These are phyloP conservation scores for Podaxis sp. DNA, from an alignment of 768 basidiomycete species.

Conservation along the genomic window DNA sequence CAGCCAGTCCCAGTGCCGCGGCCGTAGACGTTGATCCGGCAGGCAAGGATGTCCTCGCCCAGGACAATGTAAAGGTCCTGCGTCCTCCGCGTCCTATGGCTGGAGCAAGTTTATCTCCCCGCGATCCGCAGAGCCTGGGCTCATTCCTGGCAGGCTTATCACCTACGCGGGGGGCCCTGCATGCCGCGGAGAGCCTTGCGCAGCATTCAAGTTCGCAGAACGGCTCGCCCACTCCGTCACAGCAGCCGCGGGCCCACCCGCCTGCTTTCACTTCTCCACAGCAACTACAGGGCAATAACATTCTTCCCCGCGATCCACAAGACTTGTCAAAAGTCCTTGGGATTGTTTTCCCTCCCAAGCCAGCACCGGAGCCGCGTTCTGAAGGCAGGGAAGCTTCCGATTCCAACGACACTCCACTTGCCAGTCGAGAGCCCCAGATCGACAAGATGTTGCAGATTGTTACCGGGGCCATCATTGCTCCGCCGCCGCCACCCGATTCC, in stretches of 20 bases:
- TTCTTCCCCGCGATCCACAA: neutral
- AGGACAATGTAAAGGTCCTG: neutral
- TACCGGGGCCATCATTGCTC: neutral
- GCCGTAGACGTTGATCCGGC: neutral
- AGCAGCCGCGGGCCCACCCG: no score
- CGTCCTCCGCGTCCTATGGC: neutral
- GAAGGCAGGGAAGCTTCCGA: neutral
- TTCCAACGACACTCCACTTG: neutral
- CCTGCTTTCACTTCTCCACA: neutral
- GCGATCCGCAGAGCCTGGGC: neutral
- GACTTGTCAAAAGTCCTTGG: neutral
- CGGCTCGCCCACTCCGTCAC: no score
- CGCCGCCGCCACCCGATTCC: neutral
- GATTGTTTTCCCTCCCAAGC: neutral
- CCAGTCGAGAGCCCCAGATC: neutral
- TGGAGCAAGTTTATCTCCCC: neutral
- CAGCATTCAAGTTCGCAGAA: neutral
- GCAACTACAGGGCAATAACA: neutral
- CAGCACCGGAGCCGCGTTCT: neutral
- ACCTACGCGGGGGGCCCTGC: no score
- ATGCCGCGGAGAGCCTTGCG: neutral
- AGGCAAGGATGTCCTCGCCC: neutral
- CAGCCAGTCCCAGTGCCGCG: neutral
- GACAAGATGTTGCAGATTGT: neutral
- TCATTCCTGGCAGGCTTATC: no score